These are phyloP conservation scores for Exsudoporus frostii DNA, from an alignment of 768 basidiomycete genomes.

Conservation along the genomic window DNA sequence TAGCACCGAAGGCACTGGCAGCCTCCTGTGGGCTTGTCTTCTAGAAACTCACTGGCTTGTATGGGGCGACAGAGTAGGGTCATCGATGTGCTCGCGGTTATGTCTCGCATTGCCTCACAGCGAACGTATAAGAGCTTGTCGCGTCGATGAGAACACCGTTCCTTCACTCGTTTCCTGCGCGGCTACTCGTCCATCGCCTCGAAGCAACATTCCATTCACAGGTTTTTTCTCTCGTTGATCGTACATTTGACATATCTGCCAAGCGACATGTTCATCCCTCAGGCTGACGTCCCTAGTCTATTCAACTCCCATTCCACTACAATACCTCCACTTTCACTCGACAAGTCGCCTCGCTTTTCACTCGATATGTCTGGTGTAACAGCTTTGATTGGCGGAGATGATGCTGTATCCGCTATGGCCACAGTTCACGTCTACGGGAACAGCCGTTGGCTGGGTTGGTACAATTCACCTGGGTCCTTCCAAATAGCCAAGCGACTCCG, in stretches of 20 bases:
- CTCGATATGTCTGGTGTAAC: conserved; percentile 26
- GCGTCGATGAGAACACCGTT: neutral
- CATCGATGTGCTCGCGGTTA: too few species aligned
- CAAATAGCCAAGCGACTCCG: conserved; percentile 23
- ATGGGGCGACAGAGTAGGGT: too few species aligned
- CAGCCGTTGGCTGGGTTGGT: conserved; percentile 34
- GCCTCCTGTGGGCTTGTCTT: too few species aligned
- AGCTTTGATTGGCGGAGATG: conserved; percentile 31
- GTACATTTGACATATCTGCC: neutral
- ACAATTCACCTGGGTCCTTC: conserved; percentile 34
- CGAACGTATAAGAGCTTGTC: neutral
- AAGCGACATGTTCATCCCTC: neutral
- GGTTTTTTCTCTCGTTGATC: neutral
- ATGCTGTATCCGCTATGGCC: conserved; percentile 29
- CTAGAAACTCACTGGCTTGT: too few species aligned
- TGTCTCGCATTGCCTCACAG: neutral
- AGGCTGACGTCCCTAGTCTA: neutral
- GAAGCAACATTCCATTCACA: neutral
- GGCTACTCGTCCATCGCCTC: too few species aligned
- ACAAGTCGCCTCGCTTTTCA: conserved; percentile 4
- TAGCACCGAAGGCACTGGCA: too few species aligned
- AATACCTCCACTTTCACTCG: neutral
- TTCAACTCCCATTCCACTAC: neutral
- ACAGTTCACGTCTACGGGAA: conserved; percentile 27
- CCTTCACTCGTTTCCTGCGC: neutral